phyloP scores from a whole-genome alignment of 257 asterid species.

The Solanum stenotomum region DNA sequence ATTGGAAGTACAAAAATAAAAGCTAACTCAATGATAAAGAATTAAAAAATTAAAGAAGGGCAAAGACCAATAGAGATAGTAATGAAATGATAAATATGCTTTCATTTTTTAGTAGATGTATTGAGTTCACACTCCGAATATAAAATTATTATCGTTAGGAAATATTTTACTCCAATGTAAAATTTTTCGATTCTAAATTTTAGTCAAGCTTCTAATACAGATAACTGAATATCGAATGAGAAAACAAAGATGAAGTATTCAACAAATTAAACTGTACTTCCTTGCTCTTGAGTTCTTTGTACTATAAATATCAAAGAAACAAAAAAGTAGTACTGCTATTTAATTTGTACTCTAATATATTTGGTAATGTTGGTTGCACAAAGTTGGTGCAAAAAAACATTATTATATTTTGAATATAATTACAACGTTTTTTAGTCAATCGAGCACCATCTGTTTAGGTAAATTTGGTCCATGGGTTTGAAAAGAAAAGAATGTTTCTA shows the following conservation, averaged over 20 bases:
- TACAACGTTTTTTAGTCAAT: background rate
- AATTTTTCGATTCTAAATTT: rapidly evolving
- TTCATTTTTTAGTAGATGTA: rapidly evolving
- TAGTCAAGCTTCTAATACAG: rapidly evolving
- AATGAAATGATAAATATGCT: background rate
- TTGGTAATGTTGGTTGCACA: background rate
- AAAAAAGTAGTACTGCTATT: background rate
- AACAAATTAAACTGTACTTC: background rate
- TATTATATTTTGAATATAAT: background rate
- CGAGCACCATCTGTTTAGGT: background rate
- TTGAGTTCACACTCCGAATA: background rate
- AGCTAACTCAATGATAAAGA: background rate
- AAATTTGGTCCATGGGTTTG: background rate
- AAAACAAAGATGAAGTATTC: background rate
- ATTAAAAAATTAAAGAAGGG: background rate
- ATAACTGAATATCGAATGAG: background rate
- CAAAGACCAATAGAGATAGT: background rate
- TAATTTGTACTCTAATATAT: background rate
- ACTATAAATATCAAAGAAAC: background rate
- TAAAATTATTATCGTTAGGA: background rate
- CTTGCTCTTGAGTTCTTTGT: background rate
- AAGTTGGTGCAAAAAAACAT: background rate
- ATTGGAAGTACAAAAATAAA: background rate
- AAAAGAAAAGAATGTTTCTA: background rate
- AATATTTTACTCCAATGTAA: background rate